Evolutionary conservation across 495 filamentous ascomycete species (phyloP), one percentile per base, ranked within the genome.

Genomic region (Penicillium macrosclerotiorum): DNA sequence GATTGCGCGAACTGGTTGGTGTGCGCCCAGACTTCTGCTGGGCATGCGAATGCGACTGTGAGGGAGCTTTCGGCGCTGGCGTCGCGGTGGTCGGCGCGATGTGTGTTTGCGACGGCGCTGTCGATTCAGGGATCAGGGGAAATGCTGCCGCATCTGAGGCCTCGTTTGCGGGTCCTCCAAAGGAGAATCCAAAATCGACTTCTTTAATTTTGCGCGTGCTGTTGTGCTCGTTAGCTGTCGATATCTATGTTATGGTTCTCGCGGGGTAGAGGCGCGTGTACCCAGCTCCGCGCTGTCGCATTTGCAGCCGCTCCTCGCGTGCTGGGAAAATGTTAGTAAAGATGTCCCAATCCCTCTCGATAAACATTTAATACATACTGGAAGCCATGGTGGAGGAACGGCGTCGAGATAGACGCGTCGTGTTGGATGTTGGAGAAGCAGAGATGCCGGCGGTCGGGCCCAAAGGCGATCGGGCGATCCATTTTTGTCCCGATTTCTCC

Each of bases 211-310:
- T 68, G 58, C 67, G 73, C 49, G 71, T 66, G 38, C 73, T 77
- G 40, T 48, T 26, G 33, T 13, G 9, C 14, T 19, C 8, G 37
- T 69, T 37, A 68, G 63, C 37, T 48, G 33, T n/a, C 37, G 6
- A 20, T 40, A 37, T 37, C 41, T 41, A 20, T 48, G 42, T 44
- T 55, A 43, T 53, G 43, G 32, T 58, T 55, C n/a, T 59, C 56
- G 64, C 65, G 62, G 58, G 54, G 61, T 59, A 52, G 47, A 60
- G 44, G 54, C 56, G 60, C 73, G 57, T n/a, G n/a, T 74, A 80
- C 76, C 66, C 78, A 62, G 78, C 77, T 63, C 78, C 78, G 57
- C 78, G 76, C 65, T 78, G 76, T 52, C 78, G 78, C 73, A 79
- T 79, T 57, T 75, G 67, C 62, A 64, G 65, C 55, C 75, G 71